phyloP scores from a whole-genome alignment of 108 stramenopile species.

The Nitzschia sp. region DNA sequence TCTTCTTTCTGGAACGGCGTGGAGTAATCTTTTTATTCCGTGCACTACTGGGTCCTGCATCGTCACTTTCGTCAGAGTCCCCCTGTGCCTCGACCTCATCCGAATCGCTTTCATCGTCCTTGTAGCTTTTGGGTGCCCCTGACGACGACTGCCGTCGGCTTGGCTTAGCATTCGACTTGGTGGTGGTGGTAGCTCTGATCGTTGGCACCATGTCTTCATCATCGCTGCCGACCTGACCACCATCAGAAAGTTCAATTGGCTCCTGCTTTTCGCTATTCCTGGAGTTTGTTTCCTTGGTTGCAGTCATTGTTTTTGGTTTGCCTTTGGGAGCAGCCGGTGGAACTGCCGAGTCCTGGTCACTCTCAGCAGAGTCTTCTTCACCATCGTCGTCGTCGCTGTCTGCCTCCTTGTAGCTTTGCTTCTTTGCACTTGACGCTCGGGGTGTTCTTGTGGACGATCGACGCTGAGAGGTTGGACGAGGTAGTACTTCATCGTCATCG shows the following conservation, averaged over 20 bases:
- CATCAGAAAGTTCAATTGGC: conserved; percentile 5
- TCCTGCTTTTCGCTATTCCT: not conserved
- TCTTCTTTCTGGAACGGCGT: not conserved
- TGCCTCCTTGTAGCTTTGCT: conserved; percentile 27
- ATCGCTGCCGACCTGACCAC: no score
- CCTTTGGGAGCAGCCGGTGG: not conserved
- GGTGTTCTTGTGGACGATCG: conserved; percentile 3
- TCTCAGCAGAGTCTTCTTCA: conserved; percentile 21
- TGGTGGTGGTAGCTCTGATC: not conserved
- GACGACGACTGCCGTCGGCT: not conserved
- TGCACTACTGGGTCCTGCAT: not conserved
- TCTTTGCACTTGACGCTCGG: conserved; percentile 10
- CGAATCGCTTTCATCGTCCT: not conserved
- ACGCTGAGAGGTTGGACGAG: not conserved
- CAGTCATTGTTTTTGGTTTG: not conserved
- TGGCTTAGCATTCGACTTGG: not conserved
- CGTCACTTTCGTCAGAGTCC: conserved; percentile 1
- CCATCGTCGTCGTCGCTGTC: conserved; percentile 23
- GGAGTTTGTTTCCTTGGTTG: not conserved
- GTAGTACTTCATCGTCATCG: conserved; percentile 3
- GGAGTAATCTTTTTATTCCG: not conserved
- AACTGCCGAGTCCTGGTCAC: conserved; percentile 2
- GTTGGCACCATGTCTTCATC: no score
- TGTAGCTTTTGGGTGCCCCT: not conserved
- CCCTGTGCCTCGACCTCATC: not conserved